A percentile compares a stretch with the other conserved stretches of the same genome.
Evolutionary conservation across 106 monocot genomes (phyloP).

Genomic region (Chionographis japonica): DNA sequence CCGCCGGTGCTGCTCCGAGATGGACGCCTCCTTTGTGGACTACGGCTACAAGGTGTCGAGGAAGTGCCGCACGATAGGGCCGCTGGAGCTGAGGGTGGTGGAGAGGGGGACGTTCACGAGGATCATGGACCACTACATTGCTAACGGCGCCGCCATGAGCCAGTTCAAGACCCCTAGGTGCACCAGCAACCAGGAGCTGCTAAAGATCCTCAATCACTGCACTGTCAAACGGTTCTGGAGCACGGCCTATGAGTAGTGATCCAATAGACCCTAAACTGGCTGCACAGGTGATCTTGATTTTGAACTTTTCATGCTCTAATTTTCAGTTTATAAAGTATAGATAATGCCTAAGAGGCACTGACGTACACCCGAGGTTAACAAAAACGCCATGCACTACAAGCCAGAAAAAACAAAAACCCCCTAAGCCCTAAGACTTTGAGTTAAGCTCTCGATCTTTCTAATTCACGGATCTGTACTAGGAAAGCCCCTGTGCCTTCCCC

Average conservation of each 20-base stretch:
- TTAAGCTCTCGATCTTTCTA: too few relatives aligned
- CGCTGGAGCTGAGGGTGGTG: conserved; percentile 54
- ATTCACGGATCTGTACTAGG: too few relatives aligned
- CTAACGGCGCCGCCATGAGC: conserved; percentile 39
- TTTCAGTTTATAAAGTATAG: too few relatives aligned
- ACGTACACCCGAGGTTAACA: too few relatives aligned
- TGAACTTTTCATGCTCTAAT: too few relatives aligned
- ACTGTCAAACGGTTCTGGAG: conserved; percentile 29
- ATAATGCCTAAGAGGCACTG: too few relatives aligned
- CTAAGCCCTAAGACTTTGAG: too few relatives aligned
- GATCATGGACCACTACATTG: conserved; percentile 41
- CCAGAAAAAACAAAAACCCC: too few relatives aligned
- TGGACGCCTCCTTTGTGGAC: conserved; percentile 43
- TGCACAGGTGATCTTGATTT: too few relatives aligned
- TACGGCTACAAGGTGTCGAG: conserved; percentile 42
- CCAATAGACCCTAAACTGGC: neutral
- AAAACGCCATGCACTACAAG: too few relatives aligned
- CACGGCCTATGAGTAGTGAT: conserved; percentile 21
- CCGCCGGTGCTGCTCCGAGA: conserved; percentile 29
- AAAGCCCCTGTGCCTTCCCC: too few relatives aligned
- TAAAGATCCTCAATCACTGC: conserved; percentile 34
- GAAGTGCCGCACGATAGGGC: conserved; percentile 32
- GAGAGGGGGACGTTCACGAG: conserved; percentile 39
- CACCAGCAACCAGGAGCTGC: conserved; percentile 18
- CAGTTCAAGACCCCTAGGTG: conserved; percentile 73